These are phyloP conservation scores for Ganoderma meredithae DNA, from an alignment of 1,284 basidiomycete species.

Conservation along the genomic window DNA sequence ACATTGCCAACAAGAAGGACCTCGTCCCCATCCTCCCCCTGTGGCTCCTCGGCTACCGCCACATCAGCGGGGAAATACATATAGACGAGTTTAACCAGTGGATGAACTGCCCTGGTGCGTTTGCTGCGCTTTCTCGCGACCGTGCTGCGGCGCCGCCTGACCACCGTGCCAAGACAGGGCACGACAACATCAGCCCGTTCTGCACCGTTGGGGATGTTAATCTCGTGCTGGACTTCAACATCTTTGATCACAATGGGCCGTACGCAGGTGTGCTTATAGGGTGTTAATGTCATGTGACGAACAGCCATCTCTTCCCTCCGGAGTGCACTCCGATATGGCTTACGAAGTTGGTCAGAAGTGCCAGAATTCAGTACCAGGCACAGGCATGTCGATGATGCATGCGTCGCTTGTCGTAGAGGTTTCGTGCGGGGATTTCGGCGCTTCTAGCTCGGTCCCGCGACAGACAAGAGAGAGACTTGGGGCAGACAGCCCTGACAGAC, in stretches of 20 bases:
- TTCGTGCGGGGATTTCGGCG: background rate
- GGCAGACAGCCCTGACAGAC: background rate
- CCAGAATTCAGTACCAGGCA: background rate
- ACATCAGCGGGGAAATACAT: conserved; percentile 66
- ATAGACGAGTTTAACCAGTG: conserved; percentile 56
- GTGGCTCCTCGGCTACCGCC: conserved; percentile 55
- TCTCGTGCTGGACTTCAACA: conserved; percentile 51
- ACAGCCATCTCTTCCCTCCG: background rate
- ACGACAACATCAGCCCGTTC: conserved; percentile 57
- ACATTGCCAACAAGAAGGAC: conserved; percentile 42
- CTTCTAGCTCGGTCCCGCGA: background rate
- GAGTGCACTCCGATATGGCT: background rate
- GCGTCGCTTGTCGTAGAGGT: background rate
- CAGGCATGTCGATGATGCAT: background rate
- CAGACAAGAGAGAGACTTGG: background rate
- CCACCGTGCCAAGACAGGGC: conserved; percentile 44
- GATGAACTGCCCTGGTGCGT: conserved; percentile 53
- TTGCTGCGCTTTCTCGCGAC: background rate
- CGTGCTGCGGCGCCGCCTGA: background rate
- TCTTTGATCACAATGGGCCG: conserved; percentile 59
- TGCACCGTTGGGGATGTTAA: conserved; percentile 63
- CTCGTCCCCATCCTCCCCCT: conserved; percentile 42
- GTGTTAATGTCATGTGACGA: background rate
- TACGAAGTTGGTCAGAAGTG: background rate
- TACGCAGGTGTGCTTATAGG: conserved; percentile 61